A percentile compares a stretch with the other conserved stretches of the same genome.
Evolutionary conservation across 805 yeast genomes (phyloP).

Genomic region (Wickerhamomyces chaumierensis): DNA sequence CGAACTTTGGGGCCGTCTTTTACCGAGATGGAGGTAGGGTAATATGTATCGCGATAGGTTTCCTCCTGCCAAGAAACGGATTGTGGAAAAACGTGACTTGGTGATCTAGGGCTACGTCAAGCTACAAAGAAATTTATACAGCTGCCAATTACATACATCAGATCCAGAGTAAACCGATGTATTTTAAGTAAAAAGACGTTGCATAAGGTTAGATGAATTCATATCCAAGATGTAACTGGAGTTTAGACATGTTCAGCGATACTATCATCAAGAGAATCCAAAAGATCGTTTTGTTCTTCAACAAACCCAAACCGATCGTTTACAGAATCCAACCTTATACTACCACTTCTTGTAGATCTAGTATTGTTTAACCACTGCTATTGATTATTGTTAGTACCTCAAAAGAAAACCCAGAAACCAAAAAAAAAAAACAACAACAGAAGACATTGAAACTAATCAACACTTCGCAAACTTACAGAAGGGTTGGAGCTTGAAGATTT

Average conservation of each 20-base stretch:
- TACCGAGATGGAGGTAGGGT: too few relatives aligned
- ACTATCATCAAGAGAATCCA: conserved; percentile 27
- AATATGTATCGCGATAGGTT: too few relatives aligned
- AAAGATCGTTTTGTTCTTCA: conserved; percentile 28
- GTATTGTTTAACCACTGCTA: conserved; percentile 7
- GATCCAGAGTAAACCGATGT: too few relatives aligned
- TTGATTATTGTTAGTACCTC: not conserved
- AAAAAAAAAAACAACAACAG: too few relatives aligned
- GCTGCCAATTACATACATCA: too few relatives aligned
- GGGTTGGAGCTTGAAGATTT: not conserved
- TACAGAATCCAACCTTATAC: conserved; percentile 14
- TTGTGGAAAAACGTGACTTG: too few relatives aligned
- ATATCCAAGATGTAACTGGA: not conserved
- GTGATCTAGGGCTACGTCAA: too few relatives aligned
- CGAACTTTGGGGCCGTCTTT: too few relatives aligned
- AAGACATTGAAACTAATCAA: too few relatives aligned
- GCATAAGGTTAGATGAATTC: not conserved
- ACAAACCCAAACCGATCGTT: conserved; percentile 24
- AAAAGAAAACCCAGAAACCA: too few relatives aligned
- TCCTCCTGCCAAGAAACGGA: too few relatives aligned
- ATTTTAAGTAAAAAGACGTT: not conserved
- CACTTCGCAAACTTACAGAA: not conserved
- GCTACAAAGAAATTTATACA: too few relatives aligned
- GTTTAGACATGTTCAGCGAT: conserved; percentile 5
- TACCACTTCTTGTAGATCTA: conserved; percentile 4